Evolutionary conservation across 2,329 filamentous ascomycete species (phyloP).

Genomic region (Rhynchosporium secalis): DNA sequence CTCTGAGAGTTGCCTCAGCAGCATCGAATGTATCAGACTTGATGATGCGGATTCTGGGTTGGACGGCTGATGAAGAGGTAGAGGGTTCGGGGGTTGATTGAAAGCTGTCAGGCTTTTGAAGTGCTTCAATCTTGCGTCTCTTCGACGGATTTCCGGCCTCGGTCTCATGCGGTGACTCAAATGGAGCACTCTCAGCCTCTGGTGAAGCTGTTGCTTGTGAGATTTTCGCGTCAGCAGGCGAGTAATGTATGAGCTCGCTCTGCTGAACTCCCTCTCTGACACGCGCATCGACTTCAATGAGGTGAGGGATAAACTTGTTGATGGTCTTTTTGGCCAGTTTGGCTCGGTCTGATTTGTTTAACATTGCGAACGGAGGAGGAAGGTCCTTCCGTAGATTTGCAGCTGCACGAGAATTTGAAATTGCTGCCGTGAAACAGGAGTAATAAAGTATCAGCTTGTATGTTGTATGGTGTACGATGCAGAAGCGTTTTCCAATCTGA

Average conservation of each 20-base stretch:
- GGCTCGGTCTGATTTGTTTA: conserved; percentile 27
- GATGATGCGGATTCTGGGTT: conserved; percentile 43
- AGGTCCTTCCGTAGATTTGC: no score
- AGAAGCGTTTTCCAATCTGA: no score
- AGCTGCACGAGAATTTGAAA: no score
- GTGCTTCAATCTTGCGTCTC: not conserved
- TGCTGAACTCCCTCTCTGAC: conserved; percentile 22
- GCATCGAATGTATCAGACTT: conserved; percentile 59
- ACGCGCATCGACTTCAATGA: conserved; percentile 25
- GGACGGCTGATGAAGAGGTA: not conserved
- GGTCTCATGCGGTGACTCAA: not conserved
- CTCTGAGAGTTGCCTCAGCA: conserved; percentile 46
- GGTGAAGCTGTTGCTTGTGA: not conserved
- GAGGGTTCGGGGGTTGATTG: not conserved
- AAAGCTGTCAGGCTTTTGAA: not conserved
- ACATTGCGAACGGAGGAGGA: not conserved
- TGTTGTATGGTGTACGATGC: no score
- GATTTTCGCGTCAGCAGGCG: conserved; percentile 4
- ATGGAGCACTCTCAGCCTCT: not conserved
- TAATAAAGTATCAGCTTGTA: no score
- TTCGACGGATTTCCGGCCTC: not conserved
- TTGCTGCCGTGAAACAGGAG: no score
- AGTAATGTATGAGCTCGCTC: conserved; percentile 27
- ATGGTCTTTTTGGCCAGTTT: conserved; percentile 33
- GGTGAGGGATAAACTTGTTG: conserved; percentile 28